Base-by-base conservation (phyloP, 1,284 basidiomycete species). In the Tylopilus orsonianus region DNA sequence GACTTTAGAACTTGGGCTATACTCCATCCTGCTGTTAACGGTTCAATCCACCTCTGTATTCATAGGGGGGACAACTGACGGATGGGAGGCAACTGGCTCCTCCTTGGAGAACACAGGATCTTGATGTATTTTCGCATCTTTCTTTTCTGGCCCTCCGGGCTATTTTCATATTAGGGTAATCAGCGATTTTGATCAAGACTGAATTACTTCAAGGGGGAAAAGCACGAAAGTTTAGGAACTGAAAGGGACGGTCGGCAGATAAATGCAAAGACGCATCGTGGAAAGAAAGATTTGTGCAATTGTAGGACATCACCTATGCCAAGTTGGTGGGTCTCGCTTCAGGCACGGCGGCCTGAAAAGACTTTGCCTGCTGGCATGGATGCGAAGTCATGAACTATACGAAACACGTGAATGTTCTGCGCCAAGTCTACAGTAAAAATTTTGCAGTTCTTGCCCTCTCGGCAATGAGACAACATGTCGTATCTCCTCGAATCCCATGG, bases 91-190 rank as follows among this genome's bases (percentile, higher is more conserved):
- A 16, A 12, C 18, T 2, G 24, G 18, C 1, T 44, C 34, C 2
- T 26, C 49, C 39, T 40, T 50, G n/a, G 34, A 10, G 14, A 10
- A 16, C 4, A n/a, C 5, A 13, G 30, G 7, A 14, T 43, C 53
- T n/a, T 24, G 33, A 42, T 44, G 24, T 16, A 33, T 32, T 42
- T 44, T 35, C 9, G 19, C 8, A 13, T 41, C 46, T 34, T 22
- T 38, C 36, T 38, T 35, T 32, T 44, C 43, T 9, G 13, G 16
- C 7, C 18, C 24, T 36, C 19, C 39, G 19, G 44, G 39, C 51
- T 61, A 35, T 44, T 19, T 33, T 2, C 4, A 34, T 43, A 12
- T 27, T n/a, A 9, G 5, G 5, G 6, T 4, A 16, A 61, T 60
- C 34, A 65, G 44, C 32, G 1, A 42, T 38, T 26, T 20, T 16